A percentile compares a stretch with the other conserved stretches of the same genome.
phyloP scores from a whole-genome alignment of 441 rosid genomes.

The Populus hybrid region DNA sequence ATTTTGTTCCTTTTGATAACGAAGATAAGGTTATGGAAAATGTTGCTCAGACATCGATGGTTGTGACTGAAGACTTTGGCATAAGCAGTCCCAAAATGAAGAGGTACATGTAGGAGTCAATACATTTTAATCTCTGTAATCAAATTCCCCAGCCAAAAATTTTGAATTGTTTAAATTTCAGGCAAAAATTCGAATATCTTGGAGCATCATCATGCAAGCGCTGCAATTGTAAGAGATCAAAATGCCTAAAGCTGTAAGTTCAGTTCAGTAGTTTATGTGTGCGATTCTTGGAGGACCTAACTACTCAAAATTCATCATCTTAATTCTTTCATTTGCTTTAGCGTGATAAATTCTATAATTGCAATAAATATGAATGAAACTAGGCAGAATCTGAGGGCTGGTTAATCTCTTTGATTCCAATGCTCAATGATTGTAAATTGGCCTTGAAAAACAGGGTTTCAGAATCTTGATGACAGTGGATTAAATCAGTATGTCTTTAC shows the following conservation, averaged over 20 bases:
- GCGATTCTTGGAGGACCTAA: background rate
- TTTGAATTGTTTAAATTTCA: slow-evolving; percentile 20
- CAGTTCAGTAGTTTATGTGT: background rate
- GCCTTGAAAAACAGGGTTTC: background rate
- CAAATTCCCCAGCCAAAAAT: background rate
- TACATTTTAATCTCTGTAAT: background rate
- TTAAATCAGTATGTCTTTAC: background rate
- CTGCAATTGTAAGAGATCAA: slow-evolving; percentile 95
- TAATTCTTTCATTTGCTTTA: background rate
- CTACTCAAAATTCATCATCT: background rate
- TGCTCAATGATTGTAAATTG: background rate
- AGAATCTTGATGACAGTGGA: background rate
- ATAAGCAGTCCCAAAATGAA: slow-evolving; percentile 51
- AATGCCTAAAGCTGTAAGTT: slow-evolving; percentile 97
- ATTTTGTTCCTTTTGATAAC: slow-evolving; percentile 34
- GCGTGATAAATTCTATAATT: background rate
- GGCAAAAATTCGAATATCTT: slow-evolving; percentile 65
- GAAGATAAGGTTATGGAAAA: slow-evolving; percentile 37
- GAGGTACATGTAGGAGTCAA: slow-evolving; percentile 32
- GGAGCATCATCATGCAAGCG: slow-evolving; percentile 70
- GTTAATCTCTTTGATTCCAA: background rate
- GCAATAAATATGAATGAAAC: background rate
- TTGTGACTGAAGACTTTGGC: slow-evolving; percentile 38
- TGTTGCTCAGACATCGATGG: slow-evolving; percentile 33
- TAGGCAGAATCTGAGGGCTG: background rate